Evolutionary conservation across 2,329 filamentous ascomycete species (phyloP).

Genomic region (Davidsoniella eucalypti): DNA sequence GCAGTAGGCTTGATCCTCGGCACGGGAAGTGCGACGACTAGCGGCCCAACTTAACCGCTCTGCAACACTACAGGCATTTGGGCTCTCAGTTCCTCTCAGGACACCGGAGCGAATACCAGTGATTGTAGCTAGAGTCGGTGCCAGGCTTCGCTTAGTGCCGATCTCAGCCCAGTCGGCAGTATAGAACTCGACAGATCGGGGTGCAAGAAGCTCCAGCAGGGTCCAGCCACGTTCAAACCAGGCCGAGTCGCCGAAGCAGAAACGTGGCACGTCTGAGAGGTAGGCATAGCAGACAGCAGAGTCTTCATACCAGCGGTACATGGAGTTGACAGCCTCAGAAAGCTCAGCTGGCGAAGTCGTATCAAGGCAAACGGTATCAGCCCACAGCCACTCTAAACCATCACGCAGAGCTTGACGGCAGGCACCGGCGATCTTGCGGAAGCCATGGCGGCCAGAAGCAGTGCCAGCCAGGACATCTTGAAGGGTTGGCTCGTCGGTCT

Average conservation of each 20-base stretch:
- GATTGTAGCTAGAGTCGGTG: constrained; percentile 11
- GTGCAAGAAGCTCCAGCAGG: constrained; percentile 20
- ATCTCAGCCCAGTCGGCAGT: constrained; percentile 17
- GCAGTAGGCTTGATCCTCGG: constrained; percentile 20
- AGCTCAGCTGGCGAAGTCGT: constrained; percentile 17
- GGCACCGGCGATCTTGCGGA: constrained; percentile 14
- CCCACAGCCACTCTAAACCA: constrained; percentile 17
- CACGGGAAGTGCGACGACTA: constrained; percentile 16
- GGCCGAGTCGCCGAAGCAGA: constrained; percentile 13
- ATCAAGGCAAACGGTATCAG: constrained; percentile 20
- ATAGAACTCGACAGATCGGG: constrained; percentile 18
- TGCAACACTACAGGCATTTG: constrained; percentile 11
- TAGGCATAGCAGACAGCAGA: constrained; percentile 18
- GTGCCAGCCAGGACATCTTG: constrained; percentile 14
- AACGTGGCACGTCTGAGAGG: constrained; percentile 15
- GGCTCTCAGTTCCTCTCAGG: constrained; percentile 11
- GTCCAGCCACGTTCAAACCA: constrained; percentile 19
- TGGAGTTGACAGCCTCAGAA: constrained; percentile 18
- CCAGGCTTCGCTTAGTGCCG: constrained; percentile 16
- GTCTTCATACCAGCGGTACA: constrained; percentile 17
- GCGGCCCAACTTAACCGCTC: constrained; percentile 18
- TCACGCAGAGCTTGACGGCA: constrained; percentile 15
- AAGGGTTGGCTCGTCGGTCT: constrained; percentile 17
- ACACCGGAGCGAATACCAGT: constrained; percentile 16
- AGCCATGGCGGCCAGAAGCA: constrained; percentile 9